Percentiles rank a stretch among this genome's conserved stretches.
These are phyloP conservation scores for Ophidiomyces ophidiicola DNA, from an alignment of 2,329 filamentous ascomycete species.

Conservation along the genomic window DNA sequence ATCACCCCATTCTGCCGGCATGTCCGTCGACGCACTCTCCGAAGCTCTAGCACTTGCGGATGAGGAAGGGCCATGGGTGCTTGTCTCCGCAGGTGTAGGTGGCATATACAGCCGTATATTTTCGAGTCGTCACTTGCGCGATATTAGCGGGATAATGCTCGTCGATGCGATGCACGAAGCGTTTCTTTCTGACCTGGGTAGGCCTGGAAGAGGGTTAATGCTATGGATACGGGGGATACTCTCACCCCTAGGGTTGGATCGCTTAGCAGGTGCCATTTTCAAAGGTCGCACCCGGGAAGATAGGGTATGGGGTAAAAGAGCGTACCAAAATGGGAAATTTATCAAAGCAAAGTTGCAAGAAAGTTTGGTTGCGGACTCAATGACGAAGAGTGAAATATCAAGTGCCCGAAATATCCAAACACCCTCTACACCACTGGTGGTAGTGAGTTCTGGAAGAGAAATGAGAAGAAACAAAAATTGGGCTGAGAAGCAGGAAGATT, in stretches of 20 bases:
- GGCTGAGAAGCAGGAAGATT: slow-evolving; percentile 73
- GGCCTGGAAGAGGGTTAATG: slow-evolving; percentile 60
- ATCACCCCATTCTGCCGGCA: slow-evolving; percentile 82
- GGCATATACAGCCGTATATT: slow-evolving; percentile 87
- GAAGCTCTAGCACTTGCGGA: slow-evolving; percentile 70
- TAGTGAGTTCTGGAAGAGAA: slow-evolving; percentile 70
- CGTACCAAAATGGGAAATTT: slow-evolving; percentile 68
- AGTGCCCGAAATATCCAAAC: slow-evolving; percentile 70
- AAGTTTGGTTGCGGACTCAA: slow-evolving; percentile 70
- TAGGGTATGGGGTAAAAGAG: slow-evolving; percentile 67
- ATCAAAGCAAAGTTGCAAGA: slow-evolving; percentile 91
- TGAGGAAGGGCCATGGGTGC: slow-evolving; percentile 78
- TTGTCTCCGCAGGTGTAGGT: slow-evolving; percentile 76
- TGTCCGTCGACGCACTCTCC: slow-evolving; percentile 78
- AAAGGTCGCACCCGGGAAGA: slow-evolving; percentile 68
- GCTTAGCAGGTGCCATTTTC: slow-evolving; percentile 69
- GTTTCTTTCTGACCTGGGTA: slow-evolving; percentile 53
- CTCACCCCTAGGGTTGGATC: slow-evolving; percentile 74
- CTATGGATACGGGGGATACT: slow-evolving; percentile 79
- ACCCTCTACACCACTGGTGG: slow-evolving; percentile 58
- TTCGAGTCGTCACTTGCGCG: slow-evolving; percentile 62
- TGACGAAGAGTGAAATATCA: slow-evolving; percentile 70
- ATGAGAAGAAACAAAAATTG: slow-evolving; percentile 57
- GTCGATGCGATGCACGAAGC: slow-evolving; percentile 87
- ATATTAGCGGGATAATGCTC: slow-evolving; percentile 67